A percentile compares a stretch with the other conserved stretches of the same genome.
Evolutionary conservation across 2,329 filamentous ascomycete genomes (phyloP).

Genomic region (Cytospora paraplurivora): DNA sequence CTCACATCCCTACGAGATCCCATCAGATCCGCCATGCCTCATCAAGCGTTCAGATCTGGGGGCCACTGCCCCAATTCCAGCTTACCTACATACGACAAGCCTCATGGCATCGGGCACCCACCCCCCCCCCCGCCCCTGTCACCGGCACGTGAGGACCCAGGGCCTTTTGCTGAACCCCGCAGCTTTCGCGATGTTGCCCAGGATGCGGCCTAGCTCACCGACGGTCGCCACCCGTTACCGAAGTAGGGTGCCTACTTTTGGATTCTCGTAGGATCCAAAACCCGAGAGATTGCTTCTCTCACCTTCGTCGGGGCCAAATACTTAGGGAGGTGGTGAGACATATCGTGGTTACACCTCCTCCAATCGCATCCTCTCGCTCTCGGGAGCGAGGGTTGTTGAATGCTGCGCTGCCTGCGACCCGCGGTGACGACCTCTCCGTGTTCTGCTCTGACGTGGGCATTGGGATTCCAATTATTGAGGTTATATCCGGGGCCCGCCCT

Average conservation of each 20-base stretch:
- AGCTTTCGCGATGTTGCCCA: not conserved
- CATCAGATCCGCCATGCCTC: not conserved
- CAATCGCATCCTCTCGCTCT: constrained; percentile 1
- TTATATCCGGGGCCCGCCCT: not conserved
- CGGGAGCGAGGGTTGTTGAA: not conserved
- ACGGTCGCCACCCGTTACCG: not conserved
- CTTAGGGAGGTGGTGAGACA: not conserved
- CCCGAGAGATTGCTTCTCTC: not conserved
- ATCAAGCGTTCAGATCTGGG: too few species aligned
- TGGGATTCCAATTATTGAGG: not conserved
- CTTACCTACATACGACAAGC: too few species aligned
- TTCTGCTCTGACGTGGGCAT: not conserved
- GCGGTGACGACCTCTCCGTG: not conserved
- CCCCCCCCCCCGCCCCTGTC: too few species aligned
- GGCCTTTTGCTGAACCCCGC: not conserved
- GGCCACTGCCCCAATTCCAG: too few species aligned
- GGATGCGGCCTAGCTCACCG: not conserved
- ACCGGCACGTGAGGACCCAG: not conserved
- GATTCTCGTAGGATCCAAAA: not conserved
- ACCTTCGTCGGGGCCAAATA: not conserved
- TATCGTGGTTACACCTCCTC: not conserved
- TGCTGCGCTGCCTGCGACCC: not conserved
- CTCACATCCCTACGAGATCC: not conserved
- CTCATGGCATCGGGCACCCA: too few species aligned
- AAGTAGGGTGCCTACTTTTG: not conserved